phyloP scores from a whole-genome alignment of 345 rosid genomes.

The Lumnitzera littorea region DNA sequence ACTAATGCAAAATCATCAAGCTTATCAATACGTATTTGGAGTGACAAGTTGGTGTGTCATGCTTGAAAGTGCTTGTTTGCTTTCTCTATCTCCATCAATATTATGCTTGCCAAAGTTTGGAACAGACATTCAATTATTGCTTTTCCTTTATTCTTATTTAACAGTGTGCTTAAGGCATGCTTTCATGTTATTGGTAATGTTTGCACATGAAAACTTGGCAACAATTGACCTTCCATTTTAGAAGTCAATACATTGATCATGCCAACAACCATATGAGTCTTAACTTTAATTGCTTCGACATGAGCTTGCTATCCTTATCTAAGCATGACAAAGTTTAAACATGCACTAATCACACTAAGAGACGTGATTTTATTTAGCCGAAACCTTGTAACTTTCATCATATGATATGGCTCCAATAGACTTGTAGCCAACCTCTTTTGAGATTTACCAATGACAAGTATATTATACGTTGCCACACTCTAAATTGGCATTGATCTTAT shows the following conservation, averaged over 20 bases:
- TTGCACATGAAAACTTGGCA: too few relatives aligned
- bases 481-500: slow-evolving; percentile 51
- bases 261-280: slow-evolving; percentile 58
- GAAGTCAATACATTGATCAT: slow-evolving; percentile 58
- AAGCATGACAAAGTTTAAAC: slow-evolving; percentile 58
- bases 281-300: slow-evolving; percentile 67
- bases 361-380: slow-evolving; percentile 68
- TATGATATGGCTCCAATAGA: slow-evolving; percentile 49
- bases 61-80: too few relatives aligned
- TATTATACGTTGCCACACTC: slow-evolving; percentile 81
- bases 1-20: too few relatives aligned
- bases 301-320: slow-evolving; percentile 69
- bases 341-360: slow-evolving; percentile 76
- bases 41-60: too few relatives aligned
- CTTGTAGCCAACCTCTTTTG: slow-evolving; percentile 65
- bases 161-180: too few relatives aligned
- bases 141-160: too few relatives aligned
- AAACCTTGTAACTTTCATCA: slow-evolving; percentile 47
- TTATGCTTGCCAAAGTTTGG: too few relatives aligned
- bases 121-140: too few relatives aligned
- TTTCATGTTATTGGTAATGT: too few relatives aligned
- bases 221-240: too few relatives aligned
- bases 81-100: too few relatives aligned
- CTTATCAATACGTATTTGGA: too few relatives aligned
- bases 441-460: slow-evolving; percentile 73